Evolutionary conservation across 1,284 basidiomycete species (phyloP).

Genomic region (Peniophora sp.): DNA sequence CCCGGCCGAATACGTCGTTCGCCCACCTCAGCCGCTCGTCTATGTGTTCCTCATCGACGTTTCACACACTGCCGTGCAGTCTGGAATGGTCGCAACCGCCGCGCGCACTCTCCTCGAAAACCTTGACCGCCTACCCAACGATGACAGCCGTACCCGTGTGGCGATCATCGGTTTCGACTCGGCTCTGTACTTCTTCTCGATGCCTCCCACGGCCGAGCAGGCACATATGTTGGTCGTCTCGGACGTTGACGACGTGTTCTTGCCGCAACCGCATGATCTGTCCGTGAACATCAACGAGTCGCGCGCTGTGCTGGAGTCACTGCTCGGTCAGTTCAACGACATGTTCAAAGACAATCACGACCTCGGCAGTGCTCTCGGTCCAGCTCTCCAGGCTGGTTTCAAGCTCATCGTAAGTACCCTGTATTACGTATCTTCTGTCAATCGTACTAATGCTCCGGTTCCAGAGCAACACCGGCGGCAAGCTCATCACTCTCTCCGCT

Average conservation of each 20-base stretch:
- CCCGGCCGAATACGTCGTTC: conserved; percentile 99
- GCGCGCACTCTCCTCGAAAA: conserved; percentile 94
- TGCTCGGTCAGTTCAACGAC: conserved; percentile 80
- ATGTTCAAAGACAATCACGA: conserved; percentile 96
- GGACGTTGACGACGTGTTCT: conserved; percentile 94
- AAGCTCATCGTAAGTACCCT: conserved; percentile 85
- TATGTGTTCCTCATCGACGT: conserved; percentile 98
- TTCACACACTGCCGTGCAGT: conserved; percentile 85
- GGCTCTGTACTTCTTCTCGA: conserved; percentile 94
- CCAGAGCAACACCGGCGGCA: conserved; percentile 87
- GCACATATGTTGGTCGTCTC: conserved; percentile 95
- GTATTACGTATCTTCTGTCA: background rate
- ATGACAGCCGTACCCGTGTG: conserved; percentile 88
- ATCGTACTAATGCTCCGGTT: conserved; percentile 9
- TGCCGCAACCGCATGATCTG: conserved; percentile 94
- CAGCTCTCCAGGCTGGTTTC: conserved; percentile 92
- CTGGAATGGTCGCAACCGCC: conserved; percentile 96
- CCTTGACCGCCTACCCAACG: conserved; percentile 92
- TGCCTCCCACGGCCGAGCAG: conserved; percentile 79
- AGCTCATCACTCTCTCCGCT: conserved; percentile 87
- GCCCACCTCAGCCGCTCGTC: conserved; percentile 94
- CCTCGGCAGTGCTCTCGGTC: conserved; percentile 92
- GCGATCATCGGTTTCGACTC: conserved; percentile 91
- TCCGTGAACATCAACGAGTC: conserved; percentile 91
- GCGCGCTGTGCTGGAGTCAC: conserved; percentile 72